These are phyloP conservation scores for Phytophthora boehmeriae DNA, from an alignment of 352 stramenopile genomes.

Conservation along the genomic window DNA sequence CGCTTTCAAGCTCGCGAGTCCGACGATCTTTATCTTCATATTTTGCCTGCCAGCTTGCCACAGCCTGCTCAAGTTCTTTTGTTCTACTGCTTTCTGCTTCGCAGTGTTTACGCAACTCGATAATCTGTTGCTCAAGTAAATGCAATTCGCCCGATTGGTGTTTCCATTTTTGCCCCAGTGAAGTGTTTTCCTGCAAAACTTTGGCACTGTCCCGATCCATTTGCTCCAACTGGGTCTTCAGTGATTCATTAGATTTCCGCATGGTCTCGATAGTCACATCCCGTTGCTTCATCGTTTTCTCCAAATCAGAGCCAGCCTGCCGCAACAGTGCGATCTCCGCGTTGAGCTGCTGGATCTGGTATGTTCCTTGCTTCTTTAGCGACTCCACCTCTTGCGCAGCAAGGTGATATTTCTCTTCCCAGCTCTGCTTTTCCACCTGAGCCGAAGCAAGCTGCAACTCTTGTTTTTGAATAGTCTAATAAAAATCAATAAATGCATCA, in stretches of 20 bases:
- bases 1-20: slow-evolving; percentile 36
- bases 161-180: slow-evolving; percentile 40
- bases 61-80: slow-evolving; percentile 39
- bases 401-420: slow-evolving; percentile 82
- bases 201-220: slow-evolving; percentile 49
- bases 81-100: slow-evolving; percentile 40
- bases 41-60: slow-evolving; percentile 42
- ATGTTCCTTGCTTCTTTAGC: slow-evolving; percentile 55
- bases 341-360: slow-evolving; percentile 59
- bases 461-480: slow-evolving; percentile 61
- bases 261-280: slow-evolving; percentile 40
- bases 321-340: slow-evolving; percentile 54
- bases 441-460: slow-evolving; percentile 59
- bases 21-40: slow-evolving; percentile 43
- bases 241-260: slow-evolving; percentile 44
- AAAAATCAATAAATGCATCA: slow-evolving; percentile 5
- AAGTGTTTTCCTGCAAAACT: slow-evolving; percentile 51
- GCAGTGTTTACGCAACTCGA: slow-evolving; percentile 48
- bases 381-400: slow-evolving; percentile 53
- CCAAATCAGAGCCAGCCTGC: slow-evolving; percentile 52
- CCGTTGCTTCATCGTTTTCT: slow-evolving; percentile 50
- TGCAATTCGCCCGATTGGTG: slow-evolving; percentile 47
- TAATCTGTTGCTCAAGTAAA: slow-evolving; percentile 48
- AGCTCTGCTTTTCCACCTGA: slow-evolving; percentile 71
- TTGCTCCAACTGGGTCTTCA: slow-evolving; percentile 50